Evolutionary conservation across 75 land plant species (phyloP).

Genomic region (Pinus tabuliformis): DNA sequence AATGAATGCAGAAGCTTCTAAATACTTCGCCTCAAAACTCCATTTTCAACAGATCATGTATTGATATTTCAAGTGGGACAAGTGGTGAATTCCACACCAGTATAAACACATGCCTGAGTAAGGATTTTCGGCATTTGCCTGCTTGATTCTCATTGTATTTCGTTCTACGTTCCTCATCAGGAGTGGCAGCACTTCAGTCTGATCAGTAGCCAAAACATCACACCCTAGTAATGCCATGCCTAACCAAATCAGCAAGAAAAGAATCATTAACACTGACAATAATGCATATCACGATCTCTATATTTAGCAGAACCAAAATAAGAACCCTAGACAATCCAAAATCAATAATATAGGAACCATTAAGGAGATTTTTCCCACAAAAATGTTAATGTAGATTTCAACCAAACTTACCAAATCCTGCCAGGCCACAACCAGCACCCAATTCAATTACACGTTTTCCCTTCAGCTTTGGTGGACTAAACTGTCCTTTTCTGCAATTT

Average conservation of each 20-base stretch:
- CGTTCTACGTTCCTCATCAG: conserved; percentile 81
- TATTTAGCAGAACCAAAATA: neutral
- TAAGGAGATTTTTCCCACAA: too few relatives aligned
- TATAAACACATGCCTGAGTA: conserved; percentile 37
- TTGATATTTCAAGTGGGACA: neutral
- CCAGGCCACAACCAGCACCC: conserved; percentile 99
- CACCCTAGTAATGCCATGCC: conserved; percentile 97
- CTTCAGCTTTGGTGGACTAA: conserved; percentile 66
- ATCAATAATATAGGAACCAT: neutral
- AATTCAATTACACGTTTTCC: conserved; percentile 96
- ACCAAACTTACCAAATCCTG: conserved; percentile 74
- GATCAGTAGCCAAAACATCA: conserved; percentile 88
- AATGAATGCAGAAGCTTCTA: neutral
- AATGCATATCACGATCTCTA: neutral
- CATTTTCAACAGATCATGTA: neutral
- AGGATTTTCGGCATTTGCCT: conserved; percentile 47
- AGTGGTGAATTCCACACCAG: neutral
- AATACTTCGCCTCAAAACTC: neutral
- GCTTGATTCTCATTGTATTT: conserved; percentile 69
- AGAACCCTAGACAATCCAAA: neutral
- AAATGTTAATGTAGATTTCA: neutral
- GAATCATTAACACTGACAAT: neutral
- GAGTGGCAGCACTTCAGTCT: conserved; percentile 85
- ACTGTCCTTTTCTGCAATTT: conserved; percentile 84
- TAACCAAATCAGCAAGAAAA: conserved; percentile 17